These are phyloP conservation scores for Boletellus emodensis DNA, from an alignment of 768 basidiomycete species.

Conservation along the genomic window DNA sequence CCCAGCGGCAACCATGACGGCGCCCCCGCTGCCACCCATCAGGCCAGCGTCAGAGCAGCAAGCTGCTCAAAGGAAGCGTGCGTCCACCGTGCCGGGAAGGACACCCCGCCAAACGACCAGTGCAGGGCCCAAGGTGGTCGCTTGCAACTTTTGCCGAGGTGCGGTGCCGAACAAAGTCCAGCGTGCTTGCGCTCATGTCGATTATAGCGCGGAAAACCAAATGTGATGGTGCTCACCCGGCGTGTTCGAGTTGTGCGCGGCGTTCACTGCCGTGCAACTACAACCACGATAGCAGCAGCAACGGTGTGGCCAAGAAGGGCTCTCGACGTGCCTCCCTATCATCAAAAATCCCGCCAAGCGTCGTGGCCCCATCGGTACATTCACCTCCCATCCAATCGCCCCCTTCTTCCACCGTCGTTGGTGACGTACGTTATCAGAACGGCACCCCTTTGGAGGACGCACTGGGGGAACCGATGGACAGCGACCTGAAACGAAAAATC, in stretches of 20 bases:
- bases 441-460: conserved; percentile 39
- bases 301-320: conserved; percentile 35
- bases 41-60: conserved; percentile 65
- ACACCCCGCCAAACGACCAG: conserved; percentile 53
- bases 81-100: conserved; percentile 65
- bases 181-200: conserved; percentile 4
- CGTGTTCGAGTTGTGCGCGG: conserved; percentile 79
- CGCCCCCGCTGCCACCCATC: conserved; percentile 59
- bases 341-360: conserved; percentile 32
- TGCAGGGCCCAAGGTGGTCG: conserved; percentile 82
- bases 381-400: conserved; percentile 59
- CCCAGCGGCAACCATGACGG: conserved; percentile 55
- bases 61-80: conserved; percentile 64
- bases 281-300: conserved; percentile 54
- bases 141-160: conserved; percentile 89
- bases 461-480: conserved; percentile 42
- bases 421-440: conserved; percentile 32
- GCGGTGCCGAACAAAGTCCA: conserved; percentile 23
- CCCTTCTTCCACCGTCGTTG: conserved; percentile 35
- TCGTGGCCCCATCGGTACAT: conserved; percentile 34
- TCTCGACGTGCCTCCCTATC: conserved; percentile 52
- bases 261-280: conserved; percentile 76
- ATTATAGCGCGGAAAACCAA: conserved; percentile 78
- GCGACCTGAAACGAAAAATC: conserved; percentile 58
- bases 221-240: conserved; percentile 83